phyloP scores from a whole-genome alignment of 2,329 filamentous ascomycete genomes.

The Talaromyces sp. region DNA sequence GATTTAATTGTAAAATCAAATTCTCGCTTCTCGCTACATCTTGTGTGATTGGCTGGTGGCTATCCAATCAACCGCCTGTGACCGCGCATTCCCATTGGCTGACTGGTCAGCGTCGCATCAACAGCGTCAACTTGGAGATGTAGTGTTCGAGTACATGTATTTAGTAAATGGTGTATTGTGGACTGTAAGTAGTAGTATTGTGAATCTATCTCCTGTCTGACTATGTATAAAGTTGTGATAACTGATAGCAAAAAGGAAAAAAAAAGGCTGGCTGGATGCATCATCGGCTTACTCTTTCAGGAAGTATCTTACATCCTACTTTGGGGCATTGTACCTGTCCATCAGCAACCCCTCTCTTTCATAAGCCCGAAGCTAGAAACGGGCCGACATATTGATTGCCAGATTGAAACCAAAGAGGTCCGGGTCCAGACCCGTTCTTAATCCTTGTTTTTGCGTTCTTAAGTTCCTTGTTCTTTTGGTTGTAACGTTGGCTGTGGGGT shows the following conservation, averaged over 20 bases:
- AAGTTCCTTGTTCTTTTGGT: not conserved
- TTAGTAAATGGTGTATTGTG: not conserved
- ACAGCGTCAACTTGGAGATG: not conserved
- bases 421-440: not conserved
- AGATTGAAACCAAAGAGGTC: not conserved
- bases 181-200: too few relatives aligned
- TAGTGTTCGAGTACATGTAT: too few relatives aligned
- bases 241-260: not conserved
- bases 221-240: not conserved
- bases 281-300: not conserved
- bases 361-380: not conserved
- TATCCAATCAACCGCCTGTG: not conserved
- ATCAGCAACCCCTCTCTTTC: not conserved
- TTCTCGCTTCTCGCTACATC: not conserved
- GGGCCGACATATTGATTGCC: not conserved
- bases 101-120: not conserved
- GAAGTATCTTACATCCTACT: not conserved
- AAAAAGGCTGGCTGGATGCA: not conserved
- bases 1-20: too few relatives aligned
- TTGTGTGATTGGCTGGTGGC: not conserved
- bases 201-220: not conserved
- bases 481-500: not conserved
- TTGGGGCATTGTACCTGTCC: not conserved
- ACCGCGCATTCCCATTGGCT: not conserved
- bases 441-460: not conserved